Percentiles rank a stretch among this genome's conserved stretches.
phyloP scores from a whole-genome alignment of 2,329 filamentous ascomycete genomes.

The Exophiala mesophila region DNA sequence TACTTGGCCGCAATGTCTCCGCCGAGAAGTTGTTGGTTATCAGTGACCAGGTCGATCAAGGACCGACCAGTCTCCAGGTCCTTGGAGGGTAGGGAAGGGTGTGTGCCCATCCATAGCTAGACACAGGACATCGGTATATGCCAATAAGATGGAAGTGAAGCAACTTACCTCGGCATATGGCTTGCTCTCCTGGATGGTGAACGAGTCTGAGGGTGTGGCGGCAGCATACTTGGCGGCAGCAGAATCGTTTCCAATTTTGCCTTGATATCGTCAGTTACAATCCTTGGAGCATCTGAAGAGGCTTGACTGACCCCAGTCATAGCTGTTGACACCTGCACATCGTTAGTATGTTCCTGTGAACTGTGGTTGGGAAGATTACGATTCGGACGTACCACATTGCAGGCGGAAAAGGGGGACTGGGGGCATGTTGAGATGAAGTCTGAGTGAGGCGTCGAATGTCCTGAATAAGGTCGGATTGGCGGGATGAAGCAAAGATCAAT shows the following conservation, averaged over 20 bases:
- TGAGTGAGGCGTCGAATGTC: no score
- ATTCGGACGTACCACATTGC: slow-evolving; percentile 49
- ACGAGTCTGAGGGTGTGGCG: slow-evolving; percentile 69
- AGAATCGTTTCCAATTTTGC: slow-evolving; percentile 82
- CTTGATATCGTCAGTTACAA: slow-evolving; percentile 35
- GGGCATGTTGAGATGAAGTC: slow-evolving; percentile 41
- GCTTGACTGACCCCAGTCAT: slow-evolving; percentile 73
- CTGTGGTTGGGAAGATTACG: slow-evolving; percentile 22
- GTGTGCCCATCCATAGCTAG: slow-evolving; percentile 98
- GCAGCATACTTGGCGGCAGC: slow-evolving; percentile 86
- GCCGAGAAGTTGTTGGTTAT: slow-evolving; percentile 79
- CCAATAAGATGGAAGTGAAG: neutral
- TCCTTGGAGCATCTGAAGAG: neutral
- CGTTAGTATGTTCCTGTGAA: no score
- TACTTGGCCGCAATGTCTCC: slow-evolving; percentile 68
- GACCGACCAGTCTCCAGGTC: slow-evolving; percentile 78
- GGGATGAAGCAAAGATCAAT: no score
- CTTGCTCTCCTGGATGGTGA: slow-evolving; percentile 76
- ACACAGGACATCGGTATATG: slow-evolving; percentile 1
- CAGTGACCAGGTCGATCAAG: slow-evolving; percentile 78
- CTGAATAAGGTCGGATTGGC: no score
- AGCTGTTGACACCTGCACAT: slow-evolving; percentile 82
- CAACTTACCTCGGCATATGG: slow-evolving; percentile 81
- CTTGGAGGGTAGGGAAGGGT: slow-evolving; percentile 90
- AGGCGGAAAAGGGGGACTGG: slow-evolving; percentile 80